These are phyloP conservation scores for Astraeus odoratus DNA, from an alignment of 768 basidiomycete species.

Conservation along the genomic window DNA sequence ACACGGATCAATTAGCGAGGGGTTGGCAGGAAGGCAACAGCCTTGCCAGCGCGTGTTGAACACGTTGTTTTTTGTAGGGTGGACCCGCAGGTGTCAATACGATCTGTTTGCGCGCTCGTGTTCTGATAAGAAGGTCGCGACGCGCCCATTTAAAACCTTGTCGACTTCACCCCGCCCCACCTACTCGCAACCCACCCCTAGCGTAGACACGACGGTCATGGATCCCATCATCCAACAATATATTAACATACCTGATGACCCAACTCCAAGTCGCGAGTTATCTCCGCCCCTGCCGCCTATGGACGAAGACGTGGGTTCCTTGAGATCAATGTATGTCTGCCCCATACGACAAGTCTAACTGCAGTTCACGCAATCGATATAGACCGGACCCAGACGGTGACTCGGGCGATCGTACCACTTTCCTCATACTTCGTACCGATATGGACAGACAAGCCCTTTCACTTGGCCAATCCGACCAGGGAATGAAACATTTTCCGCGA, in stretches of 20 bases:
- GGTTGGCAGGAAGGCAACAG: constrained; percentile 22
- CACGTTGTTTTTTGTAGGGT: constrained; percentile 28
- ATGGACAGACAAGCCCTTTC: not conserved
- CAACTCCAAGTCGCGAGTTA: not conserved
- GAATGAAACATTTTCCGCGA: not conserved
- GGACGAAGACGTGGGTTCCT: not conserved
- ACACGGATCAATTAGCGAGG: constrained; percentile 17
- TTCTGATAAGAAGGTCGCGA: constrained; percentile 24
- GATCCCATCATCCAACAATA: not conserved
- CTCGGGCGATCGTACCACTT: not conserved
- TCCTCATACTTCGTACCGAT: not conserved
- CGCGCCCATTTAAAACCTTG: constrained; percentile 5
- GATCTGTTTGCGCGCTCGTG: constrained; percentile 14
- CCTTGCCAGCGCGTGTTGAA: constrained; percentile 27
- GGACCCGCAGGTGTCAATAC: constrained; percentile 30
- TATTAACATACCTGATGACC: not conserved
- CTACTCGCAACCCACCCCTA: not conserved
- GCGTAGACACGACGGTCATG: too few relatives aligned
- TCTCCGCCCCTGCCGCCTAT: not conserved
- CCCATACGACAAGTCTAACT: not conserved
- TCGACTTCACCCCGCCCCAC: not conserved
- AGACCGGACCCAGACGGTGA: not conserved
- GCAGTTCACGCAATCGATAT: not conserved
- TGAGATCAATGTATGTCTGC: not conserved
- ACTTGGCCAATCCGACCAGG: not conserved